A percentile compares a stretch with the other conserved stretches of the same genome.
Conservation (phyloP, 495 filamentous ascomycete species). For the Corynascus novoguineensis region DNA sequence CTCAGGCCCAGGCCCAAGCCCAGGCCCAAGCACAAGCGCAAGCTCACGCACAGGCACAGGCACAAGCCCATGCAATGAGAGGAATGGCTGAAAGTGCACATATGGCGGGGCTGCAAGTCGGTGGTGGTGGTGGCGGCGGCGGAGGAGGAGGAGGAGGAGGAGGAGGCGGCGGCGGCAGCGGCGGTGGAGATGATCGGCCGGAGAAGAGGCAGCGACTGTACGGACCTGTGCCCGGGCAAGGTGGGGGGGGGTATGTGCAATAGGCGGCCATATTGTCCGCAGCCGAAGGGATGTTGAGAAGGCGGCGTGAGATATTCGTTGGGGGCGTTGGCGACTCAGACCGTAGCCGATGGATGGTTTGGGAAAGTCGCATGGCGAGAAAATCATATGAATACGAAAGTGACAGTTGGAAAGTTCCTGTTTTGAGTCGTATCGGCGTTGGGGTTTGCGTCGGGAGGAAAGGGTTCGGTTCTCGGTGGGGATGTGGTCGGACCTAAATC, state of each 20-base stretch:
- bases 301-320: not conserved
- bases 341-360: too few species aligned
- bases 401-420: too few species aligned
- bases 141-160: too few species aligned
- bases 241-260: conserved; percentile 27
- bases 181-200: conserved; percentile 19
- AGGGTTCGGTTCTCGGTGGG: too few species aligned
- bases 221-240: conserved; percentile 28
- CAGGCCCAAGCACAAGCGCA: not conserved
- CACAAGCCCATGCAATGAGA: not conserved
- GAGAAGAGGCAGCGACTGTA: conserved; percentile 40
- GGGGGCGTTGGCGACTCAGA: not conserved
- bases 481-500: too few species aligned
- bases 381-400: too few species aligned
- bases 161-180: not conserved
- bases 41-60: not conserved
- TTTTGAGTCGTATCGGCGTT: too few species aligned
- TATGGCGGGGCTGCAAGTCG: not conserved
- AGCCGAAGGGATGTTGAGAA: not conserved
- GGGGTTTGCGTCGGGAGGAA: too few species aligned
- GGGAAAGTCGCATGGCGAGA: too few species aligned
- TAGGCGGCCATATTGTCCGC: not conserved
- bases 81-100: conserved; percentile 22
- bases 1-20: conserved; percentile 15
- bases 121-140: not conserved